These are phyloP conservation scores for Scleroderma citrinum DNA, from an alignment of 768 basidiomycete species.

Conservation along the genomic window DNA sequence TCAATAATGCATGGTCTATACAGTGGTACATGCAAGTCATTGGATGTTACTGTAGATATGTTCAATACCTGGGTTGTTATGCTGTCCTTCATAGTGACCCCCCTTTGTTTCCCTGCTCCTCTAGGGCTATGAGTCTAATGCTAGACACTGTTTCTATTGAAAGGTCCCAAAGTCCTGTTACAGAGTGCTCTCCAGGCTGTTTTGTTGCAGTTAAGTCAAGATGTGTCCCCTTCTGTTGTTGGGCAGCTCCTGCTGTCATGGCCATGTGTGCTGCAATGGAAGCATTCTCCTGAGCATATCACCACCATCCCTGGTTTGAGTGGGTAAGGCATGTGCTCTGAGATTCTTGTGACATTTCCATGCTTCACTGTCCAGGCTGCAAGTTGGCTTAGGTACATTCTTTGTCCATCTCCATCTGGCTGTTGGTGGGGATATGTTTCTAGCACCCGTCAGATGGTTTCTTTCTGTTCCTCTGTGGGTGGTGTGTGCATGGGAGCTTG, in stretches of 20 bases:
- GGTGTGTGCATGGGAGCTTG: no score
- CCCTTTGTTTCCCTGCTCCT: background rate
- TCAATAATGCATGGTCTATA: background rate
- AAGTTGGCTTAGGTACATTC: background rate
- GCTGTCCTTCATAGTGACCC: background rate
- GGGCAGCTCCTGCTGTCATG: background rate
- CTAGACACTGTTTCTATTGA: background rate
- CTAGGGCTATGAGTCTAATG: background rate
- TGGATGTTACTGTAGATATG: background rate
- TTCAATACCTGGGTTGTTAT: background rate
- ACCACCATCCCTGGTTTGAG: background rate
- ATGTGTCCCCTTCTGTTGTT: background rate
- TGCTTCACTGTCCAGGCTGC: background rate
- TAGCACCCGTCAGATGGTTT: background rate
- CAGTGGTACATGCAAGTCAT: background rate
- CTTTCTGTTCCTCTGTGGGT: background rate
- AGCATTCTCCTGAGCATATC: background rate
- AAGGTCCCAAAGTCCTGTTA: background rate
- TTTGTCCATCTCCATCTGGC: background rate
- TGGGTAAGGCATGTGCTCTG: background rate
- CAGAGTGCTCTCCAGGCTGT: background rate
- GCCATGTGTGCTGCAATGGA: background rate
- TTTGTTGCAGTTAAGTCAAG: background rate
- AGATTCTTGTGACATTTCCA: background rate
- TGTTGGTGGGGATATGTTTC: background rate